Percentiles rank a stretch among this genome's conserved stretches.
These are phyloP conservation scores for Ophiosphaerella herpotricha DNA, from an alignment of 2,329 filamentous ascomycete genomes.

Conservation along the genomic window DNA sequence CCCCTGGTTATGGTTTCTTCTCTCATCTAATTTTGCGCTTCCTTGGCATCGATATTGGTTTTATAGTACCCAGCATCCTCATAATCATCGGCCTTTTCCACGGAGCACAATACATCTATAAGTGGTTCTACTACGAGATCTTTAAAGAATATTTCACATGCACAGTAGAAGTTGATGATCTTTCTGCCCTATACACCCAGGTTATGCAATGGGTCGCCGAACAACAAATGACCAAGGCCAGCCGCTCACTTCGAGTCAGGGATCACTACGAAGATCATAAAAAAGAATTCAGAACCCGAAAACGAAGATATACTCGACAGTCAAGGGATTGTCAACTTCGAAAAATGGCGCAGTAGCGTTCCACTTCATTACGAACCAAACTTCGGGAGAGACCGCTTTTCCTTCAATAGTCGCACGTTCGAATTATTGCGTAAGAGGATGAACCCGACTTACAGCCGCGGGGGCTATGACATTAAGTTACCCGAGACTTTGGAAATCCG, in stretches of 20 bases:
- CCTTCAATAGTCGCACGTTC: constrained; percentile 48
- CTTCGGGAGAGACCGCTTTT: constrained; percentile 52
- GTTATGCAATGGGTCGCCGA: constrained; percentile 34
- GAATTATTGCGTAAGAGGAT: constrained; percentile 48
- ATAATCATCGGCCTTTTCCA: constrained; percentile 50
- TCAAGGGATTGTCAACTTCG: constrained; percentile 55
- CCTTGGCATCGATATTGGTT: constrained; percentile 55
- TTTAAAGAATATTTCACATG: constrained; percentile 49
- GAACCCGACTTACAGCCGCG: constrained; percentile 5
- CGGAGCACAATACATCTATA: constrained; percentile 44
- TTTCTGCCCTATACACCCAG: constrained; percentile 50
- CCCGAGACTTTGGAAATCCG: constrained; percentile 43
- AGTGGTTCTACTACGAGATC: constrained; percentile 24
- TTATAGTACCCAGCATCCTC: constrained; percentile 51
- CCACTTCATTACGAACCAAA: constrained; percentile 57
- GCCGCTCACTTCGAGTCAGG: constrained; percentile 18
- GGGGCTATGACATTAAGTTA: too few relatives aligned
- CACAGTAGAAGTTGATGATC: constrained; percentile 50
- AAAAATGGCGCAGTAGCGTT: constrained; percentile 53
- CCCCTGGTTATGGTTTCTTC: constrained; percentile 56
- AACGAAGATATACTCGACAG: constrained; percentile 46
- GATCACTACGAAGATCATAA: constrained; percentile 23
- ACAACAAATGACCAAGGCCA: constrained; percentile 45
- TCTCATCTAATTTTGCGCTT: constrained; percentile 49
- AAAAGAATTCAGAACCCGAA: constrained; percentile 37